Evolutionary conservation across 495 filamentous ascomycete species (phyloP).

Genomic region (Viridothelium virens): DNA sequence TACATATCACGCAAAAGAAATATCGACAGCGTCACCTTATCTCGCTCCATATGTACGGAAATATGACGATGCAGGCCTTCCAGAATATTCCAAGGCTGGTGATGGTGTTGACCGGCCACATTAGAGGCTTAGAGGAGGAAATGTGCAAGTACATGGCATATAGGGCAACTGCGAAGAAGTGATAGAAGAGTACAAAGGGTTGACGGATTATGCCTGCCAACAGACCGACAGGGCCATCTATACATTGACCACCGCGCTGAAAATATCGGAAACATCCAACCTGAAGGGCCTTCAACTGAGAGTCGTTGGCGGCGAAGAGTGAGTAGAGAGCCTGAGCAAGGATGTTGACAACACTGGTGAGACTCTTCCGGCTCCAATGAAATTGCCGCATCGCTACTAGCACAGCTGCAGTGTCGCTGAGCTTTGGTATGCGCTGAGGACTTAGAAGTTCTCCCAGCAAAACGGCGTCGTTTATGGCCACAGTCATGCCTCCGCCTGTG

Average conservation of each 20-base stretch:
- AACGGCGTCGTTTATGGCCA: conserved; percentile 81
- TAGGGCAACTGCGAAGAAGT: conserved; percentile 92
- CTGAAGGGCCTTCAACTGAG: conserved; percentile 70
- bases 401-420: conserved; percentile 60
- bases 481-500: conserved; percentile 93
- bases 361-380: conserved; percentile 78
- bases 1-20: conserved; percentile 7
- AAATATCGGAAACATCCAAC: conserved; percentile 93
- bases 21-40: conserved; percentile 22
- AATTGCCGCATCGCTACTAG: conserved; percentile 62
- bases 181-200: conserved; percentile 72
- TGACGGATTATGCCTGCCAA: conserved; percentile 74
- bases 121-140: conserved; percentile 45
- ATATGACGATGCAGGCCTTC: conserved; percentile 81
- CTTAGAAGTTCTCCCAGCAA: conserved; percentile 63
- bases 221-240: conserved; percentile 71
- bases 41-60: conserved; percentile 71
- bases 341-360: conserved; percentile 87
- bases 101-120: conserved; percentile 52
- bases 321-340: conserved; percentile 85
- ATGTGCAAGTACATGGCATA: conserved; percentile 77
- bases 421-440: conserved; percentile 55
- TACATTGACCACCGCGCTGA: conserved; percentile 59
- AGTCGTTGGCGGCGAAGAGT: conserved; percentile 81
- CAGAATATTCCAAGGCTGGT: conserved; percentile 64